phyloP scores from a whole-genome alignment of 345 rosid species.

The Euclidium syriacum region DNA sequence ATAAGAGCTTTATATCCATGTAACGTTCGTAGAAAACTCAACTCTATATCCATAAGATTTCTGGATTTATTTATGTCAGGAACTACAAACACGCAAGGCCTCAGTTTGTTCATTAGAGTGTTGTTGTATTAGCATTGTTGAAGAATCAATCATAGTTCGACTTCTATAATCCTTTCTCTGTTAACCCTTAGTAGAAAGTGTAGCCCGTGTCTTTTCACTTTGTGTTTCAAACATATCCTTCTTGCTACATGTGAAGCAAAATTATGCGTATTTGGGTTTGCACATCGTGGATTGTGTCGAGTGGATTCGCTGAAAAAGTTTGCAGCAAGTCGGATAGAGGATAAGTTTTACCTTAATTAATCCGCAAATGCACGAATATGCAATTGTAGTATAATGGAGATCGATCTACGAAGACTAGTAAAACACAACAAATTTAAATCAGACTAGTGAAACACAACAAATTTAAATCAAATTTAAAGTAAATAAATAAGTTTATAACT shows the following conservation, averaged over 20 bases:
- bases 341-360: too few species aligned
- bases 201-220: neutral
- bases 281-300: too few species aligned
- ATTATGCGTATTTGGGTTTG: too few species aligned
- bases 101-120: conserved; percentile 24
- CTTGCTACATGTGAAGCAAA: neutral
- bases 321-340: too few species aligned
- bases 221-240: neutral
- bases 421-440: too few species aligned
- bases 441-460: too few species aligned
- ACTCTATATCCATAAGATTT: conserved; percentile 22
- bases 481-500: too few species aligned
- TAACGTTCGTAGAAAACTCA: conserved; percentile 31
- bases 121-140: conserved; percentile 29
- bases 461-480: too few species aligned
- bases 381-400: too few species aligned
- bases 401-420: too few species aligned
- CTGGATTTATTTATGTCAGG: conserved; percentile 19
- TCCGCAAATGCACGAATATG: too few species aligned
- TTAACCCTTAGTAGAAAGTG: conserved; percentile 10
- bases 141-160: conserved; percentile 21
- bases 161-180: neutral
- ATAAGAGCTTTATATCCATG: conserved; percentile 17
- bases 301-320: too few species aligned
- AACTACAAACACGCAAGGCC: conserved; percentile 23